These are phyloP conservation scores for Pyrus pyrifolia DNA, from an alignment of 306 rosid genomes.

Conservation along the genomic window DNA sequence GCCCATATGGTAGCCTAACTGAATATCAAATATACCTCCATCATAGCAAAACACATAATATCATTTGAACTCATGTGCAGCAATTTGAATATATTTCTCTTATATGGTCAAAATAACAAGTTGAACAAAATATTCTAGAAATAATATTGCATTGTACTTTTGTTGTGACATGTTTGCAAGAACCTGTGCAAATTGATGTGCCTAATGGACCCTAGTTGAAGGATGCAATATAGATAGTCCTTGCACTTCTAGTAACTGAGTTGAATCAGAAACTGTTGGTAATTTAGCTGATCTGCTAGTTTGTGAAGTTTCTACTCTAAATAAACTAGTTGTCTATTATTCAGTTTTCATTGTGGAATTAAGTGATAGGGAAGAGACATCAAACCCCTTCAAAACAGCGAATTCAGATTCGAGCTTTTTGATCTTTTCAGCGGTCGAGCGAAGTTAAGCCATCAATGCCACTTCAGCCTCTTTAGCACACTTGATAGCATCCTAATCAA, in stretches of 20 bases:
- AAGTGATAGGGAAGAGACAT: slow-evolving; percentile 32
- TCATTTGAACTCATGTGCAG: slow-evolving; percentile 20
- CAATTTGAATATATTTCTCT: slow-evolving; percentile 58
- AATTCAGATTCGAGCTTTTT: too few species aligned
- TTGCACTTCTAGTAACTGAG: slow-evolving; percentile 41
- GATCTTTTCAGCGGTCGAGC: too few species aligned
- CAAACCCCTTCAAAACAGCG: too few species aligned
- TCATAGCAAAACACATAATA: too few species aligned
- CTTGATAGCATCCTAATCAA: too few species aligned
- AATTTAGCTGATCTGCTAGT: slow-evolving; percentile 18
- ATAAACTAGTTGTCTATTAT: slow-evolving; percentile 24
- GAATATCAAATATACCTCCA: too few species aligned
- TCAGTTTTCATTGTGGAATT: slow-evolving; percentile 23
- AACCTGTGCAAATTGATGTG: slow-evolving; percentile 52
- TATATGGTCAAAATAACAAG: slow-evolving; percentile 85
- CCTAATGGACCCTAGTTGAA: slow-evolving; percentile 49
- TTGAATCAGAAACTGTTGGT: slow-evolving; percentile 25
- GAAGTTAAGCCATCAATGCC: too few species aligned
- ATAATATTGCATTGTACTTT: slow-evolving; percentile 40
- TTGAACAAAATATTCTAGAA: slow-evolving; percentile 67
- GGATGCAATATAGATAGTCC: slow-evolving; percentile 49
- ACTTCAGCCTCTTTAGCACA: too few species aligned
- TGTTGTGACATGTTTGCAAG: slow-evolving; percentile 61
- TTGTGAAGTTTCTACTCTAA: slow-evolving; percentile 21
- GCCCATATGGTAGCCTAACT: too few species aligned